A percentile compares a stretch with the other conserved stretches of the same genome.
phyloP scores from a whole-genome alignment of 2,329 filamentous ascomycete species.

The Talaromyces rugulosus region DNA sequence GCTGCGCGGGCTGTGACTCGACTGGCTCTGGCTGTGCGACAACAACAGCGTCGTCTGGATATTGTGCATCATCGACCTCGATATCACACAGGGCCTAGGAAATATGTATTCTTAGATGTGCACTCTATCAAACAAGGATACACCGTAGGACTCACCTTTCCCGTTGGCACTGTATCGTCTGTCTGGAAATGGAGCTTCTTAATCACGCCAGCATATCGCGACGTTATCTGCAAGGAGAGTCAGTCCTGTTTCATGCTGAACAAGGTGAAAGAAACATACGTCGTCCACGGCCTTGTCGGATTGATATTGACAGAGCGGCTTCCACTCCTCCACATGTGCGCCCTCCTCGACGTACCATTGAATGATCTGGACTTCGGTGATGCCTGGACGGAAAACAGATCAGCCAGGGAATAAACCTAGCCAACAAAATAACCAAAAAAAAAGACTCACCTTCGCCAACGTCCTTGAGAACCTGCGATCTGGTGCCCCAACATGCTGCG shows the following conservation, averaged over 20 bases:
- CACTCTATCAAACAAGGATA: not conserved
- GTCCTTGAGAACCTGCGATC: constrained; percentile 40
- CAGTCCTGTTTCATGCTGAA: not conserved
- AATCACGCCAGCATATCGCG: constrained; percentile 88
- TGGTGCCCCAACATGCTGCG: constrained; percentile 29
- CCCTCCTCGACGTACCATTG: constrained; percentile 99
- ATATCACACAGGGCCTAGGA: constrained; percentile 82
- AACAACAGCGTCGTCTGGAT: constrained; percentile 50
- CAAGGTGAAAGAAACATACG: constrained; percentile 29
- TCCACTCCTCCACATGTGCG: constrained; percentile 94
- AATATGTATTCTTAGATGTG: not conserved
- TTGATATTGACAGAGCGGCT: constrained; percentile 95
- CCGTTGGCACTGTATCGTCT: constrained; percentile 93
- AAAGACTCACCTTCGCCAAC: constrained; percentile 37
- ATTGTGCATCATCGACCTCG: constrained; percentile 77
- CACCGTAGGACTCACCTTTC: constrained; percentile 49
- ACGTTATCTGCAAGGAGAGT: constrained; percentile 69
- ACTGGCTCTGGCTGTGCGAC: constrained; percentile 19
- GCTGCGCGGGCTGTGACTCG: constrained; percentile 15
- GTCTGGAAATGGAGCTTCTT: constrained; percentile 95
- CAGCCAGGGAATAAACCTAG: not conserved
- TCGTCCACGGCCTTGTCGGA: constrained; percentile 83
- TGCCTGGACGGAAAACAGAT: constrained; percentile 55
- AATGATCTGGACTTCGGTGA: constrained; percentile 97
- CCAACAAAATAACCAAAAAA: not conserved